Evolutionary conservation across 768 basidiomycete genomes (phyloP).

Genomic region (Gloeostereum incarnatum): DNA sequence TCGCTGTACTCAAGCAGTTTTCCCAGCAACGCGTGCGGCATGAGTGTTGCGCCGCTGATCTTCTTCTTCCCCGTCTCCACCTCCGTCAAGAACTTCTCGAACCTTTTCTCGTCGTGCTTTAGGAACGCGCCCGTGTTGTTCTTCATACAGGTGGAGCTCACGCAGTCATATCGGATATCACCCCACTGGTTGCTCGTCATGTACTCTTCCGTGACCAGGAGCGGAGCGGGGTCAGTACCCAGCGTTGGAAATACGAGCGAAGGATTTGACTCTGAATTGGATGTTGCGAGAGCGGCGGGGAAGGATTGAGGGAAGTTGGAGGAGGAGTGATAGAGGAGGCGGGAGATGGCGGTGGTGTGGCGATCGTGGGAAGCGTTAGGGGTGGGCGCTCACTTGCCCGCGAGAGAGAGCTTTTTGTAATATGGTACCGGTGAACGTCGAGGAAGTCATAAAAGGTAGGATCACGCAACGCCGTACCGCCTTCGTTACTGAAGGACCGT

Average conservation of each 20-base stretch:
- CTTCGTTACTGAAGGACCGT: no score
- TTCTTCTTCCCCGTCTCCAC: conserved; percentile 45
- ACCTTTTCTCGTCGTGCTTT: conserved; percentile 48
- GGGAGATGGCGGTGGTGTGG: conserved; percentile 52
- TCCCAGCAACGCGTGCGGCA: conserved; percentile 52
- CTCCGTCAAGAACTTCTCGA: conserved; percentile 43
- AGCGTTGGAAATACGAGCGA: conserved; percentile 49
- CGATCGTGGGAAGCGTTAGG: conserved; percentile 51
- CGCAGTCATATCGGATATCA: conserved; percentile 47
- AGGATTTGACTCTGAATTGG: no score
- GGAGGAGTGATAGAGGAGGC: conserved; percentile 36
- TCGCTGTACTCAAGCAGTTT: conserved; percentile 21
- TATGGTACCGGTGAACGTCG: no score
- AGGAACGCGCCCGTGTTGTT: conserved; percentile 47
- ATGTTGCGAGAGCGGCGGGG: conserved; percentile 22
- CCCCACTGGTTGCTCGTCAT: conserved; percentile 56
- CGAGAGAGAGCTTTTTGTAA: conserved; percentile 40
- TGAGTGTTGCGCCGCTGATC: conserved; percentile 59
- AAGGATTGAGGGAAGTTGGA: conserved; percentile 14
- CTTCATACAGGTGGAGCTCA: conserved; percentile 55
- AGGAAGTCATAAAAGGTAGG: no score
- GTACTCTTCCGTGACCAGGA: conserved; percentile 42
- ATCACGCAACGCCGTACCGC: no score
- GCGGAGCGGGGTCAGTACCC: conserved; percentile 54
- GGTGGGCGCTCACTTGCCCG: conserved; percentile 65